These are phyloP conservation scores for Tulasnella sp. DNA, from an alignment of 768 basidiomycete genomes.

Conservation along the genomic window DNA sequence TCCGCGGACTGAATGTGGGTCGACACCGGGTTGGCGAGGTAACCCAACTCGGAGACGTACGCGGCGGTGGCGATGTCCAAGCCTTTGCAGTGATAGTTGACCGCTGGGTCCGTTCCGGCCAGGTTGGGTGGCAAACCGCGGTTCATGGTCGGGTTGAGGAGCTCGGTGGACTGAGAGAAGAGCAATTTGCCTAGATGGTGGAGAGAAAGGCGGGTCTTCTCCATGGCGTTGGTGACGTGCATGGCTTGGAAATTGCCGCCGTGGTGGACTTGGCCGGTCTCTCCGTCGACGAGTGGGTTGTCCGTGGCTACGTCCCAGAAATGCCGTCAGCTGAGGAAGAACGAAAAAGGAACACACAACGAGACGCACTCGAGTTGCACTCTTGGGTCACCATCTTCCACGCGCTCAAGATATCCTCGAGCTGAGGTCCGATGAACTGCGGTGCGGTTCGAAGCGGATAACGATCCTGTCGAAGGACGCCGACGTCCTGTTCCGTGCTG, in stretches of 20 bases:
- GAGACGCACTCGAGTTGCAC: conserved; percentile 63
- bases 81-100: conserved; percentile 77
- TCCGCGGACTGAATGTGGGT: conserved; percentile 80
- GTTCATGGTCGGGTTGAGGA: conserved; percentile 72
- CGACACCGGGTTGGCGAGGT: conserved; percentile 74
- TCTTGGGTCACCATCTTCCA: conserved; percentile 55
- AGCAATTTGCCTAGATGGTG: conserved; percentile 59
- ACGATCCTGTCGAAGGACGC: conserved; percentile 69
- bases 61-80: conserved; percentile 76
- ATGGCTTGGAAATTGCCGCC: conserved; percentile 89
- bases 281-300: conserved; percentile 69
- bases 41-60: conserved; percentile 72
- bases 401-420: conserved; percentile 64
- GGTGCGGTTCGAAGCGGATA: conserved; percentile 56
- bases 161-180: conserved; percentile 57
- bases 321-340: neutral
- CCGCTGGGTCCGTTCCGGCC: conserved; percentile 65
- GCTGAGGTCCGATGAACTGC: conserved; percentile 78
- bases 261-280: conserved; percentile 55
- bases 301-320: conserved; percentile 50
- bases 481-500: conserved; percentile 58
- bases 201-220: conserved; percentile 67
- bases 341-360: neutral
- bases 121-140: conserved; percentile 72
- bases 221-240: conserved; percentile 77